Conservation (phyloP, 257 asterid genomes). For the Nicotiana noctiflora region DNA sequence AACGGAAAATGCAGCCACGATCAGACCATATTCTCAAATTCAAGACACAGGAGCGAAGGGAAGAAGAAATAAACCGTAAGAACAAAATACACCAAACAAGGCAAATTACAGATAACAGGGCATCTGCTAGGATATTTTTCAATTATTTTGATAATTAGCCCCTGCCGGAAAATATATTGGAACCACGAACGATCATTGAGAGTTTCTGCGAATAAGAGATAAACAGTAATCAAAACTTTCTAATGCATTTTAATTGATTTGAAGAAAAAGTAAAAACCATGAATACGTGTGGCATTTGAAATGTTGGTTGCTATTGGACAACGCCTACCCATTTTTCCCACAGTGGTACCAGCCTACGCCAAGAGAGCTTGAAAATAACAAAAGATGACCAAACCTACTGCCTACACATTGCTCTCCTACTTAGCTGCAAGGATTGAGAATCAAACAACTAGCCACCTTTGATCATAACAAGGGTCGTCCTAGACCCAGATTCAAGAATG, state of each 20-base stretch:
- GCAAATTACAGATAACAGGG: neutral
- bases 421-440: neutral
- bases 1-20: neutral
- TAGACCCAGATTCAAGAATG: slow-evolving; percentile 34
- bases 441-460: neutral
- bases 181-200: neutral
- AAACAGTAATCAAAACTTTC: neutral
- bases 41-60: neutral
- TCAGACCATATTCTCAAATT: neutral
- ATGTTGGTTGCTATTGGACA: neutral
- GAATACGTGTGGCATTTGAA: neutral
- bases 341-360: slow-evolving; percentile 29
- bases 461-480: slow-evolving; percentile 9
- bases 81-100: neutral
- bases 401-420: slow-evolving; percentile 3
- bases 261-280: neutral
- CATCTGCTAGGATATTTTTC: neutral
- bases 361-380: slow-evolving; percentile 12
- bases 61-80: neutral
- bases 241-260: slow-evolving; percentile 1
- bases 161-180: neutral
- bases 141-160: neutral
- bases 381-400: neutral
- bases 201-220: neutral
- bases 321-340: slow-evolving; percentile 12